Base-by-base conservation (phyloP, 768 basidiomycete species). In the Rhodotorula kratochvilovae region DNA sequence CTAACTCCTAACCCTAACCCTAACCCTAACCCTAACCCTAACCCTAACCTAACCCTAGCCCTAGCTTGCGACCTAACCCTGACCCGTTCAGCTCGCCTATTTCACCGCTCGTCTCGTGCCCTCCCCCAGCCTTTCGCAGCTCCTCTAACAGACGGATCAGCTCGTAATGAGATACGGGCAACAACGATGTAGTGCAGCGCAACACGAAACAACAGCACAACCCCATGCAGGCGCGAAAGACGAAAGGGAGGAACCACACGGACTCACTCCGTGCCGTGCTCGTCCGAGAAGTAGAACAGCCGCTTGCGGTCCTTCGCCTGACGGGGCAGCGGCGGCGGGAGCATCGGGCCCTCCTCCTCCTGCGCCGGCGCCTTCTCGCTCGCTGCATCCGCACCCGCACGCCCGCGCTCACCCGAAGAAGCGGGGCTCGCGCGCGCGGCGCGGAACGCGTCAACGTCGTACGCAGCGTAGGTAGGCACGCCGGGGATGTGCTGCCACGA, bases 31-130 rank as follows among this genome's bases (percentile, higher is more conserved):
- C 51, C 51, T 53, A 53, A 53, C 51, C 51, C 51, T 53, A 56
- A 56, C 55, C 55, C 61, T 63, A 53, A 63, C 64, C 64, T 66
- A 66, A 66, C 64, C 64, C 53, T 63, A 63, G 58, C 55, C 64
- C 64, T 66, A 66, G 50, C 64, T 42, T 25, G 39, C 36, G 21
- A 12, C 33, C 51, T 53, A 29, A 10, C 51, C 17, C 33, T 11
- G 5, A 31, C 53, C 10, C 53, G 5, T 17, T 6, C 48, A 6
- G 21, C 25, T 11, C 21, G 11, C 21, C 48, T 50, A 6, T 50
- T 50, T 31, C 5, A 25, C 19, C 8, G 15, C 53, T 7, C 19
- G 27, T 7, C 27, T 6, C 21, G n/a, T 23, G 16, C 53, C 53
- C 29, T 50, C 8, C 48, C 6, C 12, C 27, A 6, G 17, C 21